Percentiles rank a stretch among this genome's conserved stretches.
Evolutionary conservation across 1,284 basidiomycete species (phyloP).

Genomic region (Coniferiporia sulphurascens): DNA sequence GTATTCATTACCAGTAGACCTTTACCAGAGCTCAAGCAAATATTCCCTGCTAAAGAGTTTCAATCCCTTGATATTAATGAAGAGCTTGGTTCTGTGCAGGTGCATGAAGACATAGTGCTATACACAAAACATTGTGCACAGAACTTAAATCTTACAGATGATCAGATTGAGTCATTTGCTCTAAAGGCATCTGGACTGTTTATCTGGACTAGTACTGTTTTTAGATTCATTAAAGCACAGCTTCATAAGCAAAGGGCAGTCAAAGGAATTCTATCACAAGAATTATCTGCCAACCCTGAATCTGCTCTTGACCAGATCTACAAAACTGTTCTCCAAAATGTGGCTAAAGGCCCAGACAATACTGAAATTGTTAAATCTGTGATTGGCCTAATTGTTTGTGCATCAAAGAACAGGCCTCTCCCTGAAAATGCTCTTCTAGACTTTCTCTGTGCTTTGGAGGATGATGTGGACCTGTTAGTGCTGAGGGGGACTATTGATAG

Average conservation of each 20-base stretch:
- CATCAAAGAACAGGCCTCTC: conserved; percentile 5
- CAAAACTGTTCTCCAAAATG: conserved; percentile 1
- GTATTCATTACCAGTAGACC: conserved; percentile 11
- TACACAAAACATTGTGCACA: background rate
- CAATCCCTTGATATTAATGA: background rate
- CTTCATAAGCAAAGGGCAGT: conserved; percentile 6
- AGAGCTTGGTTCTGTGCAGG: background rate
- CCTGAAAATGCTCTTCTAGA: background rate
- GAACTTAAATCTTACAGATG: conserved; percentile 13
- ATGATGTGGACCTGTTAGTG: background rate
- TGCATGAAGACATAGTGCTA: background rate
- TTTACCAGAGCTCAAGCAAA: background rate
- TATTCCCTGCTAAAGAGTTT: background rate
- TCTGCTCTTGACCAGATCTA: background rate
- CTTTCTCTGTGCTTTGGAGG: background rate
- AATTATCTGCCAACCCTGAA: background rate
- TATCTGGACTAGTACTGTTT: conserved; percentile 27
- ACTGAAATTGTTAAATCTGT: background rate
- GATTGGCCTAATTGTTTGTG: background rate
- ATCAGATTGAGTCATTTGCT: conserved; percentile 22
- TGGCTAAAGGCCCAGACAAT: background rate
- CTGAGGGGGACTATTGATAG: background rate
- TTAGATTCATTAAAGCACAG: conserved; percentile 22
- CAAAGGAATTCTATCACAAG: background rate
- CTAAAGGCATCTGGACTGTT: conserved; percentile 25